Evolutionary conservation across 805 yeast genomes (phyloP).

Genomic region (Schwanniomyces pseudopolymorphus): DNA sequence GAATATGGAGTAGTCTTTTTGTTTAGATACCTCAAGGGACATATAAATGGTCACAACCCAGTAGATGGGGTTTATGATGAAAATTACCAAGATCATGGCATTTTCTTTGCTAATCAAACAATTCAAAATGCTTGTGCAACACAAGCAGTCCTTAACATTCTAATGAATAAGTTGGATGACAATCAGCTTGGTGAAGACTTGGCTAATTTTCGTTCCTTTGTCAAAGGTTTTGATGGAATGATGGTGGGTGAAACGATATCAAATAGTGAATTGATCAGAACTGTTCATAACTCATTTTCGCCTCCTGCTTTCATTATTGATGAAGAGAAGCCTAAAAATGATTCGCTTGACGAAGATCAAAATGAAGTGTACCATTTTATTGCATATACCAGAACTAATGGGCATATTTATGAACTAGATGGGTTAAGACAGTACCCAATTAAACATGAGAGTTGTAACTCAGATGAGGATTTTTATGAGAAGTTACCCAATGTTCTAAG

Average conservation of each 20-base stretch:
- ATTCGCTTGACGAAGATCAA: conserved; percentile 32
- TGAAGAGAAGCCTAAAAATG: conserved; percentile 30
- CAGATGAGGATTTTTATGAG: conserved; percentile 40
- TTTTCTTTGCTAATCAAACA: conserved; percentile 63
- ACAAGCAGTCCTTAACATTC: conserved; percentile 60
- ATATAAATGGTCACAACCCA: conserved; percentile 32
- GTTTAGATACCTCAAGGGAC: conserved; percentile 56
- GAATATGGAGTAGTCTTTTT: conserved; percentile 61
- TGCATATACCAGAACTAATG: conserved; percentile 48
- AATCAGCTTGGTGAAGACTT: conserved; percentile 52
- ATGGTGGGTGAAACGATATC: conserved; percentile 62
- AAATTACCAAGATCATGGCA: conserved; percentile 28
- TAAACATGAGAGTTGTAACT: conserved; percentile 41
- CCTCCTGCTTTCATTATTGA: conserved; percentile 52
- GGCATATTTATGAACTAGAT: conserved; percentile 57
- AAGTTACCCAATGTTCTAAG: conserved; percentile 46
- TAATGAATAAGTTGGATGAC: conserved; percentile 34
- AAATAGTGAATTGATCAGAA: conserved; percentile 55
- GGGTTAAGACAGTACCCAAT: conserved; percentile 60
- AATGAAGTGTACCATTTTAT: conserved; percentile 62
- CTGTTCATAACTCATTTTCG: conserved; percentile 61
- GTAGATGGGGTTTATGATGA: conserved; percentile 45
- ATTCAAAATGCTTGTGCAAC: conserved; percentile 76
- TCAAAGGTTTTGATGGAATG: conserved; percentile 52
- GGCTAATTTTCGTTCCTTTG: conserved; percentile 48